phyloP scores from a whole-genome alignment of 2,329 filamentous ascomycete genomes.

The Rhynchosporium graminicola region DNA sequence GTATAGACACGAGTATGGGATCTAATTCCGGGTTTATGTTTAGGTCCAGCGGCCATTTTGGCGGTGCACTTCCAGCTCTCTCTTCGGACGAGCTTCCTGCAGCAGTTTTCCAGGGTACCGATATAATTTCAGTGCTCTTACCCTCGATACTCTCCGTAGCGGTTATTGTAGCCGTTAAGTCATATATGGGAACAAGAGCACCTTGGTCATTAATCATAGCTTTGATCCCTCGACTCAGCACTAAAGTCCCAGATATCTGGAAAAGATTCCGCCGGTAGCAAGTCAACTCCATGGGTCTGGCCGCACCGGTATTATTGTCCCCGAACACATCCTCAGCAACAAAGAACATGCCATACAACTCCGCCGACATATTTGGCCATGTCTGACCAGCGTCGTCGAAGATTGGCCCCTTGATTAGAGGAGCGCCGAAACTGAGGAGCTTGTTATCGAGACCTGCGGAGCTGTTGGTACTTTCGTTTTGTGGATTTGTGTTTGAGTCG shows the following conservation, averaged over 20 bases:
- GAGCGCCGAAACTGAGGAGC: conserved; percentile 71
- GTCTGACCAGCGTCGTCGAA: conserved; percentile 67
- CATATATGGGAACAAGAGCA: conserved; percentile 72
- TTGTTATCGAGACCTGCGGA: conserved; percentile 62
- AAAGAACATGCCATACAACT: conserved; percentile 88
- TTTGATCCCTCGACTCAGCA: conserved; percentile 70
- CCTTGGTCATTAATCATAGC: conserved; percentile 77
- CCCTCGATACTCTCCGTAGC: conserved; percentile 91
- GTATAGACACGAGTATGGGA: conserved; percentile 74
- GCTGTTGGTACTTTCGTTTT: conserved; percentile 24
- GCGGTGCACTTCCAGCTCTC: conserved; percentile 52
- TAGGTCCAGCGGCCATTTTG: conserved; percentile 57
- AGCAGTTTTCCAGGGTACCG: conserved; percentile 85
- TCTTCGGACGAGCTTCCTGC: conserved; percentile 36
- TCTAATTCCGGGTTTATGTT: conserved; percentile 69
- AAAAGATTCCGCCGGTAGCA: conserved; percentile 95
- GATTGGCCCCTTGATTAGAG: conserved; percentile 59
- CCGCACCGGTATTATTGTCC: conserved; percentile 47
- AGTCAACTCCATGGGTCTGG: conserved; percentile 76
- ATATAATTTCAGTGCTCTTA: conserved; percentile 90
- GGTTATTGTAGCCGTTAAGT: conserved; percentile 79
- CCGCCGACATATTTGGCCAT: conserved; percentile 68
- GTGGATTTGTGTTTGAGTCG: conserved; percentile 27
- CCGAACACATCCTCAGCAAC: conserved; percentile 79
- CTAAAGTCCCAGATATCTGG: conserved; percentile 88